Conservation (phyloP, 2,329 filamentous ascomycete species). For the Simplicillium sp. region DNA sequence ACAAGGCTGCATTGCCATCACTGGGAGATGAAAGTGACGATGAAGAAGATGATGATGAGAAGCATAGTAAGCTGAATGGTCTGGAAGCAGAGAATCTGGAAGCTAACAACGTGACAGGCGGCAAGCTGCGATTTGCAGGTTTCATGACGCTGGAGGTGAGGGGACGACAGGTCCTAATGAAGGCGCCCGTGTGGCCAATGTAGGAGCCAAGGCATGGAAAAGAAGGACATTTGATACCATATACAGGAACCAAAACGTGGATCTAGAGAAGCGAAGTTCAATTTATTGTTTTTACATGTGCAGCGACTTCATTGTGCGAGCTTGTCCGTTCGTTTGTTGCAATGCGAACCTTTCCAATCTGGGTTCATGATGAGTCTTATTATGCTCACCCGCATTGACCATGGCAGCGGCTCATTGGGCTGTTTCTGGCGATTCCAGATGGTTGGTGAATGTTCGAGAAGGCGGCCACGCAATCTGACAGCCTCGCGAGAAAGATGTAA, state of each 20-base stretch:
- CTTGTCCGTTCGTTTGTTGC: too few species aligned
- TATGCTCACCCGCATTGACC: too few species aligned
- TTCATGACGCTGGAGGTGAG: conserved; percentile 69
- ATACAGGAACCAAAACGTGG: too few species aligned
- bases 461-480: too few species aligned
- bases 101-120: conserved; percentile 24
- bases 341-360: too few species aligned
- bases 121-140: conserved; percentile 60
- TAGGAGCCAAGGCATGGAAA: conserved; percentile 6
- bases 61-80: conserved; percentile 33
- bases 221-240: too few species aligned
- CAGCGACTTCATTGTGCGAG: conserved; percentile 5
- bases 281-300: too few species aligned
- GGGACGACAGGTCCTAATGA: conserved; percentile 64
- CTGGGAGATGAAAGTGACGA: conserved; percentile 37
- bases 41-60: conserved; percentile 30
- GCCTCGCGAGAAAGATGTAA: too few species aligned
- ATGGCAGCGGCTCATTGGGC: background rate
- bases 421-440: too few species aligned
- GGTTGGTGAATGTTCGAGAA: too few species aligned
- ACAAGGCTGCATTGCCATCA: conserved; percentile 59
- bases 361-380: too few species aligned
- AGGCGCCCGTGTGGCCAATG: conserved; percentile 64
- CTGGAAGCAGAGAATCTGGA: conserved; percentile 33
- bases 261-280: too few species aligned